Percentiles rank a stretch among this genome's conserved stretches.
Evolutionary conservation across 2,329 filamentous ascomycete species (phyloP).

Genomic region (Colletotrichum plurivorum): DNA sequence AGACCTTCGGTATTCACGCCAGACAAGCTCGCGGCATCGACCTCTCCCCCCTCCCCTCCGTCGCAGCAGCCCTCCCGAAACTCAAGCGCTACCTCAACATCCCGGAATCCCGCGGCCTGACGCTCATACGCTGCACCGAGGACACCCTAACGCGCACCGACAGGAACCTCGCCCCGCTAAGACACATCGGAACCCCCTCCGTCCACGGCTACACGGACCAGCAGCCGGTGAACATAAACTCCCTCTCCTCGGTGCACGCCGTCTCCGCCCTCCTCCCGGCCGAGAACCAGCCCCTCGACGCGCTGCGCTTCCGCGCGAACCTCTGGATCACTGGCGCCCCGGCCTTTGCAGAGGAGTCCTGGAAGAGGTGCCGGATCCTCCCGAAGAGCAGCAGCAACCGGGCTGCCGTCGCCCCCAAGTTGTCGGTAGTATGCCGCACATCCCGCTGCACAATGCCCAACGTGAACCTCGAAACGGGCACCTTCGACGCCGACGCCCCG

Average conservation of each 20-base stretch:
- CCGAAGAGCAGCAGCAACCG: neutral
- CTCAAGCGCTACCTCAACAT: constrained; percentile 39
- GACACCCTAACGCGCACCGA: constrained; percentile 39
- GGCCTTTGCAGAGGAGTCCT: constrained; percentile 41
- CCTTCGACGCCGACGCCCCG: constrained; percentile 28
- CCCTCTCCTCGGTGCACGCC: constrained; percentile 42
- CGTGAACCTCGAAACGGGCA: constrained; percentile 34
- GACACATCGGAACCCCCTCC: constrained; percentile 40
- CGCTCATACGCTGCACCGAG: constrained; percentile 36
- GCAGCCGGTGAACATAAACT: constrained; percentile 43
- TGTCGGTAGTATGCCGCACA: constrained; percentile 42
- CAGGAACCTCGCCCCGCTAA: constrained; percentile 40
- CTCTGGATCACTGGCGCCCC: constrained; percentile 40
- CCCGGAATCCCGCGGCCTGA: constrained; percentile 27
- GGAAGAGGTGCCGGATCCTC: constrained; percentile 40
- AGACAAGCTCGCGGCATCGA: constrained; percentile 40
- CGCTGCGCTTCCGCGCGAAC: constrained; percentile 43
- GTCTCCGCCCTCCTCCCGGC: constrained; percentile 37
- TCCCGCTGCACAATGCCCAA: constrained; percentile 43
- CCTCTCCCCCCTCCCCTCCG: constrained; percentile 34
- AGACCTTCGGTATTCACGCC: constrained; percentile 40
- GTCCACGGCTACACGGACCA: constrained; percentile 43
- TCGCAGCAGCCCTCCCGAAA: constrained; percentile 36
- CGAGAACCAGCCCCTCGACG: constrained; percentile 40
- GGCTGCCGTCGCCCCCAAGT: constrained; percentile 20